Evolutionary conservation across 2,329 filamentous ascomycete genomes (phyloP).

Genomic region (Aureobasidium sp.): DNA sequence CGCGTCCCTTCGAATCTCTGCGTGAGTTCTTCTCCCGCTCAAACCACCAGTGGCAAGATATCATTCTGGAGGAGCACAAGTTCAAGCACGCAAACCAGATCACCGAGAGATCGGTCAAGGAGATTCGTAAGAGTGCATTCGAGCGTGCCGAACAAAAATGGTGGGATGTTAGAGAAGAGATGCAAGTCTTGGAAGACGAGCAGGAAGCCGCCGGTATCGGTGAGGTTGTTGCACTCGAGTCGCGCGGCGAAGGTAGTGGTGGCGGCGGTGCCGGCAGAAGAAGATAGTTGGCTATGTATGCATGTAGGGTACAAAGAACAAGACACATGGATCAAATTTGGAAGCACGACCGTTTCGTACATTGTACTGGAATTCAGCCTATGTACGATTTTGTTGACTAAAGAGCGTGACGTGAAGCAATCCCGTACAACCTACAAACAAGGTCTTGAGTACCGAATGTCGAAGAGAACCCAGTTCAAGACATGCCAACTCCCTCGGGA

Average conservation of each 20-base stretch:
- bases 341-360: not conserved
- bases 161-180: constrained; percentile 97
- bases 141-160: constrained; percentile 90
- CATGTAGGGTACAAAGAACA: not conserved
- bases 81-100: constrained; percentile 54
- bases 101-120: constrained; percentile 69
- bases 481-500: not conserved
- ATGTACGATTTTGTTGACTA: not conserved
- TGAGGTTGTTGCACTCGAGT: constrained; percentile 81
- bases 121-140: constrained; percentile 86
- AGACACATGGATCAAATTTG: not conserved
- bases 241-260: constrained; percentile 43
- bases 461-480: not conserved
- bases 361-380: not conserved
- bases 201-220: constrained; percentile 92
- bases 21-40: constrained; percentile 89
- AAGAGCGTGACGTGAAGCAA: not conserved
- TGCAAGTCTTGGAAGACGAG: constrained; percentile 84
- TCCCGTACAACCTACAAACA: not conserved
- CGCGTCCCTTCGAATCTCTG: constrained; percentile 75
- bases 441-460: not conserved
- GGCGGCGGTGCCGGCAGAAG: constrained; percentile 18
- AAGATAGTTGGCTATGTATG: not conserved
- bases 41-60: constrained; percentile 81
- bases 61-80: constrained; percentile 66